Base-by-base conservation (phyloP, 2,329 filamentous ascomycete species). In the Metarhizium album region DNA sequence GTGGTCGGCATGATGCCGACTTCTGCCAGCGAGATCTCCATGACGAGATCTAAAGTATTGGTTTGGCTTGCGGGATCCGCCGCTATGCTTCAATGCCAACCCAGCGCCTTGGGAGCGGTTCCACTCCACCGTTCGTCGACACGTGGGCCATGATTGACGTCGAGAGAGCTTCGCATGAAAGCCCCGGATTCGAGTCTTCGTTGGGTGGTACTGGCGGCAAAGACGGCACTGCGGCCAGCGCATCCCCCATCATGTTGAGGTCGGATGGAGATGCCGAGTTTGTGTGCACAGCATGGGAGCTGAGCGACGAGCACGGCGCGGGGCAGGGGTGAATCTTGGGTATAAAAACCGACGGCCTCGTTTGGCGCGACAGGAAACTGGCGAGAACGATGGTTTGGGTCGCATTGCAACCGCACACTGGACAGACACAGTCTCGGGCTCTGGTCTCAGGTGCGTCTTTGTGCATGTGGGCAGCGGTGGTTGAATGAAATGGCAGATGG, bases 261-360 rank as follows among this genome's bases (percentile, higher is more conserved):
- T 40, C 47, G 51, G 40, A 6, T 31, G 27, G 31, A 24, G 29
- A 29, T 49, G 47, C 51, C 51, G 38, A 50, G 23, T 47, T 47
- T 47, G 51, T 52, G 47, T 52, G 45, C 47, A 52, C 47, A 23
- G 38, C 29, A 42, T 29, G 29, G 13, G 27, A 49, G 50, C 50
- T 46, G 47, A 42, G 42, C 22, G 3, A 1, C 20, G 27, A 33
- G 27, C n/a, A 27, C 9, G 14, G 5, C 42, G 42, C 4, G 18
- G 42, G n/a, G 37, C 18, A 40, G 33, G 35, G 31, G n/a, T 20
- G n/a, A 22, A 18, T 5, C 40, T 40, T 40, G 9, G 16, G 8
- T 40, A 14, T 40, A 40, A 45, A 35, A 35, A 13, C 33, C 14
- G 4, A 35, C 14, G 33, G 16, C 33, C 33, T 13, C 33, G 11